These are phyloP conservation scores for Sonneratia alba DNA, from an alignment of 345 rosid species.

Conservation along the genomic window DNA sequence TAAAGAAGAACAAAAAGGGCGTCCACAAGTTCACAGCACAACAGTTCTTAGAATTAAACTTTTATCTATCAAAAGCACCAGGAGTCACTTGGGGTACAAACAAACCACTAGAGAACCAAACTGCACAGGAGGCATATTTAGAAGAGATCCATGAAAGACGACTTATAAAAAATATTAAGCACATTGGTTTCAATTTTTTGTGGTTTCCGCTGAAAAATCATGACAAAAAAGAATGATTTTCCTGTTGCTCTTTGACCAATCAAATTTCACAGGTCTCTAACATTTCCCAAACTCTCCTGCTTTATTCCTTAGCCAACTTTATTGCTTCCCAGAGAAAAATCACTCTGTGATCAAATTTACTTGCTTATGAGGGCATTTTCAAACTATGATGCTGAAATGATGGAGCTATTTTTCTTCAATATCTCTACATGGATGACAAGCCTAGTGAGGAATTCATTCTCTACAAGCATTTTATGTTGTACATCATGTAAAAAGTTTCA, in stretches of 20 bases:
- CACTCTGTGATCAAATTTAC: not conserved
- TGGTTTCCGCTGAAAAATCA: not conserved
- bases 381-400: not conserved
- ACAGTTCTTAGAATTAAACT: not conserved
- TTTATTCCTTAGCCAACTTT: not conserved
- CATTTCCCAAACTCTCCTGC: not conserved
- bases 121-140: not conserved
- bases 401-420: not conserved
- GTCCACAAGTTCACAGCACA: not conserved
- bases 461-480: not conserved
- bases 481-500: not conserved
- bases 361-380: not conserved
- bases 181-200: not conserved
- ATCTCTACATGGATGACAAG: not conserved
- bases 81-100: not conserved
- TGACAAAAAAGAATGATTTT: not conserved
- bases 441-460: not conserved
- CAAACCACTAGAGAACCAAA: not conserved
- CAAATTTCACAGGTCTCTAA: not conserved
- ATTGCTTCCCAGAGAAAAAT: not conserved
- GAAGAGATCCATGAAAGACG: not conserved
- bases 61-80: not conserved
- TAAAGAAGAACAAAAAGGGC: not conserved
- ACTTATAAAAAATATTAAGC: not conserved
- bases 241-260: not conserved